Evolutionary conservation across 163 green algal species (phyloP).

Genomic region (Prototheca wickerhamii): DNA sequence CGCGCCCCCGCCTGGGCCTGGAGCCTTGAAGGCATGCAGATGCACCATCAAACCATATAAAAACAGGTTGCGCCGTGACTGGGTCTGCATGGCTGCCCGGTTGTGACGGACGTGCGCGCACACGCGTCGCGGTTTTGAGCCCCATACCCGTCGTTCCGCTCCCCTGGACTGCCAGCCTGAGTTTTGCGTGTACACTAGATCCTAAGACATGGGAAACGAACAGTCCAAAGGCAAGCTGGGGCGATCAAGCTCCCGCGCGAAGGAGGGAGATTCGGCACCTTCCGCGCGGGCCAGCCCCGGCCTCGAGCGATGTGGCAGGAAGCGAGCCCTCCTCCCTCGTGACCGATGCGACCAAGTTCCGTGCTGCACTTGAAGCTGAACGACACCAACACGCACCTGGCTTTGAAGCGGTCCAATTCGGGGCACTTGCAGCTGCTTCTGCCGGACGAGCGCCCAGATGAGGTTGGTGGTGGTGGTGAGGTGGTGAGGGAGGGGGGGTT

Average conservation of each 20-base stretch:
- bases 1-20: no score
- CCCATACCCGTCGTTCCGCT: no score
- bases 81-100: no score
- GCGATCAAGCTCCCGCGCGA: no score
- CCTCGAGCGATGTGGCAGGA: no score
- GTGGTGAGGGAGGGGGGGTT: neutral
- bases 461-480: neutral
- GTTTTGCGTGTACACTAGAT: no score
- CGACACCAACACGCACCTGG: neutral
- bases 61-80: no score
- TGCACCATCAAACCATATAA: no score
- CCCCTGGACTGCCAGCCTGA: neutral
- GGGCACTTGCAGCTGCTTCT: neutral
- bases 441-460: neutral
- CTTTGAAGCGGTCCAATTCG: neutral
- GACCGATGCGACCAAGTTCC: neutral
- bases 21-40: no score
- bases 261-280: neutral
- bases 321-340: neutral
- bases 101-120: no score
- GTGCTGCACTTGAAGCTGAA: neutral
- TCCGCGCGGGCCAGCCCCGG: neutral
- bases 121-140: no score
- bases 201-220: constrained; percentile 2
- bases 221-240: neutral